These are phyloP conservation scores for Hyphopichia fennica DNA, from an alignment of 1,139 yeast genomes.

Conservation along the genomic window DNA sequence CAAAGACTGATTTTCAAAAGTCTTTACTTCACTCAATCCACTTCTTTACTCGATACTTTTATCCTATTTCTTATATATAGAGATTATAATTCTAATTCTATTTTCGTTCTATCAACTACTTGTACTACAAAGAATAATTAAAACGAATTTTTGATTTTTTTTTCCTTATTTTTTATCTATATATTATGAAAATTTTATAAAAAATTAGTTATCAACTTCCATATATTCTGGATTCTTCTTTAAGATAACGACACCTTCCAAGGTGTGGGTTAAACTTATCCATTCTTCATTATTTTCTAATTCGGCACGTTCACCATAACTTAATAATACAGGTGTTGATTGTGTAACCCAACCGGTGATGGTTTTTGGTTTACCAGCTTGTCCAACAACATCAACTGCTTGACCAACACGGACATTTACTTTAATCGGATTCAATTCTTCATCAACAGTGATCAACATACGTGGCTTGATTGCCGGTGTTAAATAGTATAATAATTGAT, in stretches of 20 bases:
- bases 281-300: slow-evolving; percentile 89
- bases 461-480: slow-evolving; percentile 92
- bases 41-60: too few species aligned
- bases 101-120: too few species aligned
- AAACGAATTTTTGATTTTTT: not conserved
- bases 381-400: slow-evolving; percentile 98
- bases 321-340: slow-evolving; percentile 91
- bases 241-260: slow-evolving; percentile 92
- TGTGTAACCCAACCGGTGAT: slow-evolving; percentile 99
- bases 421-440: slow-evolving; percentile 80
- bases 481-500: slow-evolving; percentile 75
- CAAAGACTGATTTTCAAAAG: too few species aligned
- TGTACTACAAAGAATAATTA: too few species aligned
- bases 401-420: slow-evolving; percentile 98
- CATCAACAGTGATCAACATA: slow-evolving; percentile 90
- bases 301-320: slow-evolving; percentile 96
- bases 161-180: not conserved
- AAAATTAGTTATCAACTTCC: slow-evolving; percentile 54
- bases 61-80: too few species aligned
- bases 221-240: slow-evolving; percentile 87
- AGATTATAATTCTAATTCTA: too few species aligned
- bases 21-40: too few species aligned
- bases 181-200: too few species aligned
- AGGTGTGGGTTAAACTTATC: slow-evolving; percentile 72
- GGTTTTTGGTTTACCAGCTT: slow-evolving; percentile 98